These are phyloP conservation scores for Bromus sterilis DNA, from an alignment of 176 grass and related monocot species.

Conservation along the genomic window DNA sequence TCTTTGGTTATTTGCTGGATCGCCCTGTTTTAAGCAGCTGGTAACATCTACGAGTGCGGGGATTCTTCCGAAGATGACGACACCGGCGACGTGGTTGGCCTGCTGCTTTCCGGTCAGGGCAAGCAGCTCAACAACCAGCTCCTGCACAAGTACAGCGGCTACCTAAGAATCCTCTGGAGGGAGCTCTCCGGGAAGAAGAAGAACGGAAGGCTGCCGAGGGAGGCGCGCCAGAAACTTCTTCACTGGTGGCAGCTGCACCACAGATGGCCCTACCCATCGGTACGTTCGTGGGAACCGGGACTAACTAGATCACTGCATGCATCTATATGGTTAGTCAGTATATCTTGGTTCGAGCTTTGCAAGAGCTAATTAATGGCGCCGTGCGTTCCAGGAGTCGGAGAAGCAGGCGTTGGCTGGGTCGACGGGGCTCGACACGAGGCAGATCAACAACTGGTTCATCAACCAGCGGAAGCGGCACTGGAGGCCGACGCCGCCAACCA, in stretches of 20 bases:
- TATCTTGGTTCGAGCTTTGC: not conserved
- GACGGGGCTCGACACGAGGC: constrained; percentile 72
- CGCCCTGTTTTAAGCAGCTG: constrained; percentile 5
- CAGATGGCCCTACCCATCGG: constrained; percentile 80
- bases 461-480: constrained; percentile 88
- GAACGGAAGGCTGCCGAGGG: constrained; percentile 79
- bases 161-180: constrained; percentile 60
- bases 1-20: not conserved
- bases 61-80: constrained; percentile 39
- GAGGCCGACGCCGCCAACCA: constrained; percentile 33
- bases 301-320: no score
- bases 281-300: constrained; percentile 27
- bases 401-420: constrained; percentile 51
- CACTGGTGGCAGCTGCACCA: constrained; percentile 82
- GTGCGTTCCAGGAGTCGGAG: constrained; percentile 43
- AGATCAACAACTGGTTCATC: constrained; percentile 92
- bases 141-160: constrained; percentile 76
- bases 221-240: constrained; percentile 75
- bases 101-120: constrained; percentile 25
- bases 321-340: no score
- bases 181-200: constrained; percentile 81
- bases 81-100: not conserved
- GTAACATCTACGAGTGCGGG: constrained; percentile 9
- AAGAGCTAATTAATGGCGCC: not conserved
- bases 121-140: constrained; percentile 54